Percentiles rank a stretch among this genome's conserved stretches.
Evolutionary conservation across 2,329 filamentous ascomycete genomes (phyloP).

Genomic region (Trichothecium sympodiale): DNA sequence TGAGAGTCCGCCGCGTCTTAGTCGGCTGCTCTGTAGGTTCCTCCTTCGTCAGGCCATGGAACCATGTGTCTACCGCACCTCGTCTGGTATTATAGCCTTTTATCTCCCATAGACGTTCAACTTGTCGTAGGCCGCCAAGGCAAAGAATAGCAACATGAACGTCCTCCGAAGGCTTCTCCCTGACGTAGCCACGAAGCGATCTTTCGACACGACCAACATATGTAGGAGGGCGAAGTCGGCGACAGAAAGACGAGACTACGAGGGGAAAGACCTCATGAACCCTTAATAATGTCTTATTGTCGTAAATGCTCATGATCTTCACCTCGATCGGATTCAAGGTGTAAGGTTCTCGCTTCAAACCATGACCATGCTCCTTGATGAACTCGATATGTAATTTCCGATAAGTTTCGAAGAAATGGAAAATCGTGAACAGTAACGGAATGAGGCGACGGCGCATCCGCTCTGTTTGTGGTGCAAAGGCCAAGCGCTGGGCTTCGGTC

Average conservation of each 20-base stretch:
- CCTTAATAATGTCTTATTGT: constrained; percentile 48
- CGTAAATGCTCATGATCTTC: constrained; percentile 53
- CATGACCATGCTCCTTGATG: constrained; percentile 38
- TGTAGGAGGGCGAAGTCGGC: constrained; percentile 50
- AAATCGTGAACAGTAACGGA: constrained; percentile 52
- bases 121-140: constrained; percentile 50
- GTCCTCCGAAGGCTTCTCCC: constrained; percentile 51
- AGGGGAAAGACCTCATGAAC: constrained; percentile 56
- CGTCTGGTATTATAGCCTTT: constrained; percentile 53
- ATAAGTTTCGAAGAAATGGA: constrained; percentile 58
- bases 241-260: constrained; percentile 52
- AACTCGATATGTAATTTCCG: constrained; percentile 47
- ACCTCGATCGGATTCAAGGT: constrained; percentile 52
- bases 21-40: constrained; percentile 23
- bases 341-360: constrained; percentile 40
- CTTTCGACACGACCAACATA: constrained; percentile 53
- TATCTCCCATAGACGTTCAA: constrained; percentile 54
- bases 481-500: constrained; percentile 40
- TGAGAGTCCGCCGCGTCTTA: constrained; percentile 41
- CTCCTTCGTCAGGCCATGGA: constrained; percentile 37
- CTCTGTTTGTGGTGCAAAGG: constrained; percentile 50
- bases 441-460: constrained; percentile 55
- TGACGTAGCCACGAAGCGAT: constrained; percentile 51
- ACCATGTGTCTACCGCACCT: constrained; percentile 50
- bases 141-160: constrained; percentile 50